A percentile compares a stretch with the other conserved stretches of the same genome.
Conservation (phyloP, 441 rosid genomes). For the Erodium trifolium region DNA sequence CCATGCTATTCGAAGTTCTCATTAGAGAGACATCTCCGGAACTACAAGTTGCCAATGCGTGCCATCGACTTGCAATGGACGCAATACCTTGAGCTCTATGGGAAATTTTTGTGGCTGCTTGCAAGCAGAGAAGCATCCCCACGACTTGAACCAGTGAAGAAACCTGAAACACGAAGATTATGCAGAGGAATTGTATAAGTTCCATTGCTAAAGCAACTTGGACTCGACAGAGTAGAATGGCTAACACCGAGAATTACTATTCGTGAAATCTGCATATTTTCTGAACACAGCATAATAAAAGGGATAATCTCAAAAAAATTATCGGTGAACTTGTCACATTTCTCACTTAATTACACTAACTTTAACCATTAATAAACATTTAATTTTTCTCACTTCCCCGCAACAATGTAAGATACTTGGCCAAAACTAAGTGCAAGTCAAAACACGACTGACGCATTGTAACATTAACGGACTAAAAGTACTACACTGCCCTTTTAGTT, state of each 20-base stretch:
- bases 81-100: conserved; percentile 80
- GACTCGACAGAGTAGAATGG: neutral
- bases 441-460: too few species aligned
- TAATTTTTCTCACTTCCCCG: too few species aligned
- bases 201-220: neutral
- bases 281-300: neutral
- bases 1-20: conserved; percentile 40
- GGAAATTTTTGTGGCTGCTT: conserved; percentile 86
- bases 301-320: too few species aligned
- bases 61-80: conserved; percentile 78
- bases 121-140: conserved; percentile 73
- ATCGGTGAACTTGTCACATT: too few species aligned
- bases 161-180: conserved; percentile 37
- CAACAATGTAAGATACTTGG: too few species aligned
- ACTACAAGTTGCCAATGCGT: conserved; percentile 62
- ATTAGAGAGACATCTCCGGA: conserved; percentile 41
- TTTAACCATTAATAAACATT: too few species aligned
- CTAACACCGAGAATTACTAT: neutral
- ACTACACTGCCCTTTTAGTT: too few species aligned
- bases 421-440: too few species aligned
- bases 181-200: neutral
- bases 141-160: conserved; percentile 78
- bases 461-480: too few species aligned
- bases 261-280: neutral
- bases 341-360: too few species aligned